These are phyloP conservation scores for Sporothrix protearum DNA, from an alignment of 2,329 filamentous ascomycete species.

Conservation along the genomic window DNA sequence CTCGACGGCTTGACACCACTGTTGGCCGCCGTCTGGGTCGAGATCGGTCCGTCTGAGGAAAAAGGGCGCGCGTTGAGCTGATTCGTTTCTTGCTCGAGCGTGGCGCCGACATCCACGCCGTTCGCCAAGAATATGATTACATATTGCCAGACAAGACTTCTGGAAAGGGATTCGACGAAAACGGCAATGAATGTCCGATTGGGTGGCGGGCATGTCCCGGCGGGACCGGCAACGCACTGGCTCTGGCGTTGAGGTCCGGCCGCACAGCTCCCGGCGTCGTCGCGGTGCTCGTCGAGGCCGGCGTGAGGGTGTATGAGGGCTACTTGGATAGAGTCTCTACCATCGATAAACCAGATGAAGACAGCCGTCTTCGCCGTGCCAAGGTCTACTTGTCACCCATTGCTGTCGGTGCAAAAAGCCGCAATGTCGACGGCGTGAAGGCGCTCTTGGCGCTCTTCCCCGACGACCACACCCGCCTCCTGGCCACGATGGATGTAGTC, in stretches of 20 bases:
- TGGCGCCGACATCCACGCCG: slow-evolving; percentile 7
- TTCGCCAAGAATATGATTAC: background rate
- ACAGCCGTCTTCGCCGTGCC: background rate
- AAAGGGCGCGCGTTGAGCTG: slow-evolving; percentile 3
- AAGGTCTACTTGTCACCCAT: slow-evolving; percentile 2
- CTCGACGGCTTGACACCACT: background rate
- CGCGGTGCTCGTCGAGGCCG: slow-evolving; percentile 8
- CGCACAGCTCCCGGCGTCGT: background rate
- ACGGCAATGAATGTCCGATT: background rate
- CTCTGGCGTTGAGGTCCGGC: background rate
- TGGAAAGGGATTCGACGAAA: background rate
- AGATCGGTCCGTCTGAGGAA: background rate
- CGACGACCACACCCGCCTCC: slow-evolving; percentile 12
- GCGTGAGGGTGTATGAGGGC: slow-evolving; percentile 13
- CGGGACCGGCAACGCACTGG: slow-evolving; percentile 17
- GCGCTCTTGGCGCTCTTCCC: slow-evolving; percentile 12
- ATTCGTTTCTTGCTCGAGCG: background rate
- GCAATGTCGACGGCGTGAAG: slow-evolving; percentile 2
- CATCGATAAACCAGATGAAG: background rate
- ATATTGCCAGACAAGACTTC: slow-evolving; percentile 1
- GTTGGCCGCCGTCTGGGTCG: background rate
- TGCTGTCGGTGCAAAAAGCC: background rate
- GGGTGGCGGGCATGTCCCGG: background rate
- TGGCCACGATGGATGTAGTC: background rate
- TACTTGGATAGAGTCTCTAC: background rate